These are phyloP conservation scores for Naganishia onofrii DNA, from an alignment of 768 basidiomycete genomes.

Conservation along the genomic window DNA sequence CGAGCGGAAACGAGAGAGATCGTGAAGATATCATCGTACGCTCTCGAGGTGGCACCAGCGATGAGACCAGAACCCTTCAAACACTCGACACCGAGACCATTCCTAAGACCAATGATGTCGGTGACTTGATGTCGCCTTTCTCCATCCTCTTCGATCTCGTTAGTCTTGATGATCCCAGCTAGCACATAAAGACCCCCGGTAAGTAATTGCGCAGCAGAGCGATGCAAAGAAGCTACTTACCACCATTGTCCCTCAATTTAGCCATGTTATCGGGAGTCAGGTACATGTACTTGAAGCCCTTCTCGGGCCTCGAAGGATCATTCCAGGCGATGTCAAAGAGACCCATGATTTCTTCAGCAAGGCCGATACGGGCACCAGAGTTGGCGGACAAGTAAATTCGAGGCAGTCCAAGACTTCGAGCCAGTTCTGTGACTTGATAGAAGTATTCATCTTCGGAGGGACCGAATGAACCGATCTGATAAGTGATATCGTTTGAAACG, in stretches of 20 bases:
- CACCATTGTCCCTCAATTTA: slow-evolving; percentile 80
- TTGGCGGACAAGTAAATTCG: slow-evolving; percentile 98
- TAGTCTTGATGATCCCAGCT: slow-evolving; percentile 69
- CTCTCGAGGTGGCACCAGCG: slow-evolving; percentile 95
- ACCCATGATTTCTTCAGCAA: slow-evolving; percentile 85
- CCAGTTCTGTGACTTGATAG: slow-evolving; percentile 88
- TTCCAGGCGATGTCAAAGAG: slow-evolving; percentile 92
- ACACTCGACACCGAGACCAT: slow-evolving; percentile 94
- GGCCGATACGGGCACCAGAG: slow-evolving; percentile 92
- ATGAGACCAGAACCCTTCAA: slow-evolving; percentile 95
- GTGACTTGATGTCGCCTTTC: slow-evolving; percentile 91
- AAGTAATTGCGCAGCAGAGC: not conserved
- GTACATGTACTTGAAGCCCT: slow-evolving; percentile 94
- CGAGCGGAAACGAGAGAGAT: slow-evolving; percentile 98
- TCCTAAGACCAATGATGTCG: slow-evolving; percentile 93
- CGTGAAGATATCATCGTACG: slow-evolving; percentile 99
- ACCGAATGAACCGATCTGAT: slow-evolving; percentile 96
- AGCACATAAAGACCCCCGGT: not conserved
- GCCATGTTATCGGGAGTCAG: slow-evolving; percentile 87
- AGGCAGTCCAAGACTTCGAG: slow-evolving; percentile 79
- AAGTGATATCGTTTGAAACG: slow-evolving; percentile 97
- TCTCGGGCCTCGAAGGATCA: slow-evolving; percentile 75
- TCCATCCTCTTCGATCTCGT: slow-evolving; percentile 78
- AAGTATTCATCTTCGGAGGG: slow-evolving; percentile 95
- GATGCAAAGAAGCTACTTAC: not conserved